Conservation (phyloP, 345 rosid species). For the Excoecaria cochinchinensis region DNA sequence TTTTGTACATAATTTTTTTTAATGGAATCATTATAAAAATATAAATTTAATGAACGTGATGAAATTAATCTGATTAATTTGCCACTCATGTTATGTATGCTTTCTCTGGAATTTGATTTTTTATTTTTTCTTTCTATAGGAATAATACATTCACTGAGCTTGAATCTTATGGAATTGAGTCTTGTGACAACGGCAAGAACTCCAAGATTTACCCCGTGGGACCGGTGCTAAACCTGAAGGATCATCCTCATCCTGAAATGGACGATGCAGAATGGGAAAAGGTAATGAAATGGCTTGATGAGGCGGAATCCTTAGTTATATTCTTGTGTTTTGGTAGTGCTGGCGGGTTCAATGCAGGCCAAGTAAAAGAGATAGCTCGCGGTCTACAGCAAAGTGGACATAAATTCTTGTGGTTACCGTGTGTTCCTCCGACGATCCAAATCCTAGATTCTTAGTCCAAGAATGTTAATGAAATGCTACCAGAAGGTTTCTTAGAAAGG, state of each 20-base stretch:
- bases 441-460: neutral
- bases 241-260: slow-evolving; percentile 5
- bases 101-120: too few relatives aligned
- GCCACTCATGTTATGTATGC: too few relatives aligned
- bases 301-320: slow-evolving; percentile 22
- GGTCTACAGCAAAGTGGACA: slow-evolving; percentile 23
- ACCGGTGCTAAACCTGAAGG: slow-evolving; percentile 9
- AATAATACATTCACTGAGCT: slow-evolving; percentile 13
- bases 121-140: too few relatives aligned
- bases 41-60: too few relatives aligned
- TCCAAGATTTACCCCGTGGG: slow-evolving; percentile 7
- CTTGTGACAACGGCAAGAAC: neutral
- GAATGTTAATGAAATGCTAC: slow-evolving; percentile 9
- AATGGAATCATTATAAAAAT: too few relatives aligned
- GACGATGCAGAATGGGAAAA: neutral
- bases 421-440: neutral
- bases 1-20: too few relatives aligned
- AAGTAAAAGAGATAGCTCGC: slow-evolving; percentile 25
- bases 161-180: slow-evolving; percentile 2
- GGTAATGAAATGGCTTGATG: slow-evolving; percentile 5
- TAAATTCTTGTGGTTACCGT: slow-evolving; percentile 26
- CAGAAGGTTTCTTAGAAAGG: slow-evolving; percentile 22
- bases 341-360: slow-evolving; percentile 14
- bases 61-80: too few relatives aligned
- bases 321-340: slow-evolving; percentile 29